Base-by-base conservation (phyloP, 805 yeast species). In the Hanseniaspora taiwanica region DNA sequence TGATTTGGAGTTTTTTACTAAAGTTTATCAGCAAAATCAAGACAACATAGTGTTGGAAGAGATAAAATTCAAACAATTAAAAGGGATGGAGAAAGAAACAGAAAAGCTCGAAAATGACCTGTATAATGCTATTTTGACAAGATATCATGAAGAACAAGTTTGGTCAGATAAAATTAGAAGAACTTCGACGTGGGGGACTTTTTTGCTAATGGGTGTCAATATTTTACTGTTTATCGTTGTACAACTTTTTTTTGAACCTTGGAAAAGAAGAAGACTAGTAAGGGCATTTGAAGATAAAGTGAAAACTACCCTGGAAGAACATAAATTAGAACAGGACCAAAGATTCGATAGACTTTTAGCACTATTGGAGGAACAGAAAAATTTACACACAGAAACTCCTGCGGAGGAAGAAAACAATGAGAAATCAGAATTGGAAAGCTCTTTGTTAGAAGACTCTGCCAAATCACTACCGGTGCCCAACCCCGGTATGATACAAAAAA, bases 111-210 rank as follows among this genome's bases (percentile, higher is more conserved):
- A 81, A 48, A 69, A 75, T 40, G 72, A 69, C 42, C 61, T 86
- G 36, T 78, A 85, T 14, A 77, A 77, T 42, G 78, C 83, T 44
- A 91, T 91, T 14, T 65, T 89, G 52, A 77, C 86, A 2, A 66
- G 97, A 49, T 91, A 91, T 52, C 95, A 89, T 46, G 97, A 91
- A 56, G 99, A 91, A 53, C 97, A 91, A 59, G 76, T 91, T 6
- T 91, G 98, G 97, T 84, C 96, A 2, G 98, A 91, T 60, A 87
- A 87, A 59, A 91, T 91, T 44, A 68, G 98, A 45, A 72, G 87
- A 48, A 85, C 94, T 4, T 83, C 95, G 5, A 87, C 97, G 0
- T 91, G 96, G 94, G 98, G 97, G 2, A 91, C 99, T 0, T 76
- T 91, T 69, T 63, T 78, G 3, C 66, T 91, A 34, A 85, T 87